These are phyloP conservation scores for Blastocladiella emersonii DNA, from an alignment of 371 early-diverging fungal genomes.

Conservation along the genomic window DNA sequence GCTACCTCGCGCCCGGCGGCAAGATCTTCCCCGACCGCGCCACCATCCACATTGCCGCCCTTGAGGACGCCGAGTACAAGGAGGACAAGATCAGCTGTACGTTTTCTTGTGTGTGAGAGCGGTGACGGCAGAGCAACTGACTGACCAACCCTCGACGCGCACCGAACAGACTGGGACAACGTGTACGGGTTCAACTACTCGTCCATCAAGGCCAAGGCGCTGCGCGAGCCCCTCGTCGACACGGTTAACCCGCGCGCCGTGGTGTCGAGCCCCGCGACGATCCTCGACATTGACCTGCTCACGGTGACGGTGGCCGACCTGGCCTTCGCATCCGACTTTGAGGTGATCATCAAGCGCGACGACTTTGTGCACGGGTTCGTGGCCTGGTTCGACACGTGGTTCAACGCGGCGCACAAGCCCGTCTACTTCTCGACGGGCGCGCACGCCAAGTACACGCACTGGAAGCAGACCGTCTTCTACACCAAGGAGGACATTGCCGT, in stretches of 20 bases:
- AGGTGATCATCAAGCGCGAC: conserved; percentile 53
- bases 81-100: conserved; percentile 80
- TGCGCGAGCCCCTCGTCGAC: conserved; percentile 86
- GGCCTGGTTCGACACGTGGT: conserved; percentile 87
- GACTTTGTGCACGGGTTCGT: conserved; percentile 82
- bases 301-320: conserved; percentile 73
- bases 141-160: conserved; percentile 3
- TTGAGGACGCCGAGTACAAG: conserved; percentile 88
- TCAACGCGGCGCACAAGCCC: conserved; percentile 71
- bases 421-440: conserved; percentile 85
- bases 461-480: conserved; percentile 97
- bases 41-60: conserved; percentile 76
- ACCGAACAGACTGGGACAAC: conserved; percentile 62
- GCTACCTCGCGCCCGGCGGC: conserved; percentile 67
- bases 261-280: conserved; percentile 44
- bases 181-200: conserved; percentile 90
- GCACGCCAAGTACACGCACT: conserved; percentile 81
- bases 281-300: conserved; percentile 63
- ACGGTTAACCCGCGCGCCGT: conserved; percentile 67
- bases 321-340: conserved; percentile 64
- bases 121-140: not conserved
- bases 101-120: not conserved
- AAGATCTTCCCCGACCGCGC: conserved; percentile 87
- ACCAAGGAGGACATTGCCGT: conserved; percentile 51
- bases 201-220: conserved; percentile 70